Percentiles rank a stretch among this genome's conserved stretches.
phyloP scores from a whole-genome alignment of 1,284 basidiomycete genomes.

The Marasmius tenuissimus region DNA sequence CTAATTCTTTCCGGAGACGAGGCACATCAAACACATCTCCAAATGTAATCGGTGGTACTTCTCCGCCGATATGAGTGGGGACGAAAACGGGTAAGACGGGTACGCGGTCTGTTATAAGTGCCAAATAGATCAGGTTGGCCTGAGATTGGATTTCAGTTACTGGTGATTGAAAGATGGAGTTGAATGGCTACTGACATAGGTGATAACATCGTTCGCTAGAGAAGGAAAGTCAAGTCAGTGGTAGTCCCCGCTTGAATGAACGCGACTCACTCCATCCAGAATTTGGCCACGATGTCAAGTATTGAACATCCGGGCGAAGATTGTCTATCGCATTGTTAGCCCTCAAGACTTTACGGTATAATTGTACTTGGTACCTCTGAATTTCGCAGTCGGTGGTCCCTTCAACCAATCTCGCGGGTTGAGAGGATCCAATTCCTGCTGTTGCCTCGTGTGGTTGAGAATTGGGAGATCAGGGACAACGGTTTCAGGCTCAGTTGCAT shows the following conservation, averaged over 20 bases:
- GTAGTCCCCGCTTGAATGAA: neutral
- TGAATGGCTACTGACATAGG: conserved; percentile 41
- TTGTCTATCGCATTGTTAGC: conserved; percentile 27
- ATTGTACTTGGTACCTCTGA: conserved; percentile 43
- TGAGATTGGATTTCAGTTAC: conserved; percentile 21
- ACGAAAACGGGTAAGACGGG: conserved; percentile 65
- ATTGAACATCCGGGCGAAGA: conserved; percentile 8
- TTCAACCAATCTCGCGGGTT: conserved; percentile 32
- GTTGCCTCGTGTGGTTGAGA: neutral
- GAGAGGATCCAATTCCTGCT: conserved; percentile 19
- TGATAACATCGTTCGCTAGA: conserved; percentile 69
- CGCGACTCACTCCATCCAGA: conserved; percentile 62
- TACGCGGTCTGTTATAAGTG: conserved; percentile 59
- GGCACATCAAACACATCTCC: conserved; percentile 54
- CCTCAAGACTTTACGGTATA: neutral
- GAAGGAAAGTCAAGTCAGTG: conserved; percentile 8
- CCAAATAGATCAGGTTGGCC: conserved; percentile 70
- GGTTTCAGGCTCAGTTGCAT: neutral
- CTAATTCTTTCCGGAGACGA: conserved; percentile 40
- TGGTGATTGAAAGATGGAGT: neutral
- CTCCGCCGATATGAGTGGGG: conserved; percentile 61
- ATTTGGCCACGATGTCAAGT: conserved; percentile 2
- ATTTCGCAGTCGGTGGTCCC: conserved; percentile 54
- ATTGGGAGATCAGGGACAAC: neutral
- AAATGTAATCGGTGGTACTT: conserved; percentile 44